Conservation (phyloP, 768 basidiomycete genomes). For the Melanogaster broomeanus region DNA sequence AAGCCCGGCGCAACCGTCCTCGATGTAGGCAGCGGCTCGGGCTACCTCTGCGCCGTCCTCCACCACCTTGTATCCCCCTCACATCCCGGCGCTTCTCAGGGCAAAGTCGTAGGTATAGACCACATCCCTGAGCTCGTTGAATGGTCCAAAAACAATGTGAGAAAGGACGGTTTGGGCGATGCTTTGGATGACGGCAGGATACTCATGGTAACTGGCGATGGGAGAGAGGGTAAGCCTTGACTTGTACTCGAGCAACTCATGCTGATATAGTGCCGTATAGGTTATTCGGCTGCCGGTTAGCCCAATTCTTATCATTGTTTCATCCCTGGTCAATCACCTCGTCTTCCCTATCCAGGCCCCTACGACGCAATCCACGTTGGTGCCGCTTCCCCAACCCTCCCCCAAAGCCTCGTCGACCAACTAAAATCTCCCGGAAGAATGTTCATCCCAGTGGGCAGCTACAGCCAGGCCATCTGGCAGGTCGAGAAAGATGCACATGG, state of each 20-base stretch:
- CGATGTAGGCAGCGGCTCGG: slow-evolving; percentile 89
- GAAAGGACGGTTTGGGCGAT: slow-evolving; percentile 58
- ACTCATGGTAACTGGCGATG: slow-evolving; percentile 74
- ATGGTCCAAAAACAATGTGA: slow-evolving; percentile 68
- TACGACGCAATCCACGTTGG: slow-evolving; percentile 93
- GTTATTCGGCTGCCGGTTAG: slow-evolving; percentile 38
- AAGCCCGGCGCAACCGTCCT: slow-evolving; percentile 73
- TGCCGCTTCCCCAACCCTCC: slow-evolving; percentile 80
- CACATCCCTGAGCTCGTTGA: slow-evolving; percentile 81
- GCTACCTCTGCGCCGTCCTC: slow-evolving; percentile 83
- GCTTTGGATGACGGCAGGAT: slow-evolving; percentile 59
- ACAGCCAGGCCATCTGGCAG: slow-evolving; percentile 62
- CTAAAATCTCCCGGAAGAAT: slow-evolving; percentile 76
- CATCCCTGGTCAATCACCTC: not conserved
- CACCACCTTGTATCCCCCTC: slow-evolving; percentile 61
- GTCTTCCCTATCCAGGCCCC: slow-evolving; percentile 44
- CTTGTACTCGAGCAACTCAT: not conserved
- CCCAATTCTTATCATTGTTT: not conserved
- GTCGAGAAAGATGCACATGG: slow-evolving; percentile 80
- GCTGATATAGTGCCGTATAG: slow-evolving; percentile 19
- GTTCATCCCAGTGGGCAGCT: slow-evolving; percentile 88
- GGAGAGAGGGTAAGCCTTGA: slow-evolving; percentile 58
- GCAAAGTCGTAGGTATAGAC: slow-evolving; percentile 85
- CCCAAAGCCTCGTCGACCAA: slow-evolving; percentile 73
- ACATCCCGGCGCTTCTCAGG: slow-evolving; percentile 26